Evolutionary conservation across 441 rosid genomes (phyloP), one percentile per base, ranked within the genome.

Genomic region (Pelargonium australe): DNA sequence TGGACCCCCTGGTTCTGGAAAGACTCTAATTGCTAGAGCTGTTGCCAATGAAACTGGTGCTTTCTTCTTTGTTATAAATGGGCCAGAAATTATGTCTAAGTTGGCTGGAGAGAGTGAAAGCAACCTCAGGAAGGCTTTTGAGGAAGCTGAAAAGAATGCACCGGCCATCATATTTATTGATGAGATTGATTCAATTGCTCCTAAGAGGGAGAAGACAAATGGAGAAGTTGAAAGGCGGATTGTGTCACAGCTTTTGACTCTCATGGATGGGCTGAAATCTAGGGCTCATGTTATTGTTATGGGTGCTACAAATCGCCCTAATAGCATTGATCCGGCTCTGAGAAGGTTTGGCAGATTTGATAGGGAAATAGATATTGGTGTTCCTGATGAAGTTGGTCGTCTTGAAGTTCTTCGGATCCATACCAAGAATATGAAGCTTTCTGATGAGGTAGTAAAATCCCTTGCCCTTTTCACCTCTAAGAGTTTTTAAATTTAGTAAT

Each of bases 91-190:
- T 20, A 11, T 75, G 71, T 70, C 78, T 1, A 70, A 66, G 67
- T 13, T 75, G 74, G 71, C 74, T 40, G 74, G 74, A 14, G 78
- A 67, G 67, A 67, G 78, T 43, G 72, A 70, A 28, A 47, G 49
- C 31, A 75, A 75, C 41, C 68, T 75, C 12, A 63, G 71, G 43
- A 70, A 67, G 13, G 78, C 67, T 5, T 74, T 74, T 51, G 67
- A 63, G 40, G 74, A 75, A 67, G 78, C 78, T 14, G 74, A 75
- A 47, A 25, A 67, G 58, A 53, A 70, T 41, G 78, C 66, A 70
- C 82, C 86, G 20, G 74, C 84, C 23, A 83, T 83, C 53, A 77
- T 82, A 43, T 82, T 82, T 76, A 77, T 80, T 64, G 83, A 82
- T 40, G 78, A 75, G 63, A 60, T 66, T 20, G 71, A 70, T 31